Base-by-base conservation (phyloP, 2,329 filamentous ascomycete species). In the Alternaria sp. region DNA sequence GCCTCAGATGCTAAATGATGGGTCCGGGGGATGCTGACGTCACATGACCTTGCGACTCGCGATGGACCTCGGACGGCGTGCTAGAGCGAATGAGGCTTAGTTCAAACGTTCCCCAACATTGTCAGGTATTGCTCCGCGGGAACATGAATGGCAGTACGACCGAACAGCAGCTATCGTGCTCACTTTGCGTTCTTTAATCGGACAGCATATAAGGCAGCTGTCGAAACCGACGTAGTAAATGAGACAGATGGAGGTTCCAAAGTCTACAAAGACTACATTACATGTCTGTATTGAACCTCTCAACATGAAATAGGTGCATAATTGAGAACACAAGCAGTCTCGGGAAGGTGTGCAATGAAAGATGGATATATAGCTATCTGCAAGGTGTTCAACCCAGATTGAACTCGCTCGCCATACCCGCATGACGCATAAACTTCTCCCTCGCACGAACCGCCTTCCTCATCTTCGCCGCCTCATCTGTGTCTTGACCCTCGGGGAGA, bases 351-450 rank as follows among this genome's bases (percentile, higher is more conserved):
- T 22, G 12, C 16, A 18, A 16, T 10, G n/a, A 4, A 1, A 18
- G 30, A 36, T 12, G 22, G 20, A 10, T 34, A 38, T 4, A n/a
- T 50, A 14, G 32, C 20, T 36, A n/a, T n/a, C 4, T 32, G 14
- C 34, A 7, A 25, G 20, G 5, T 50, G 9, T 9, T 61, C 30
- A 90, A 16, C 88, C 88, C 74, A 91, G 85, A 74, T 91, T 91
- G 72, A 91, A 91, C 79, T 91, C 89, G 65, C 84, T 84, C 20
- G 87, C 86, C 61, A 82, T 83, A 67, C 83, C 81, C 80, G 85
- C 85, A 69, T 84, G 81, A 60, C 74, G 68, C 77, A 79, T 78
- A 43, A 79, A 83, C 80, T 78, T 83, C 82, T 80, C 74, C 52
- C 71, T 73, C 28, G 74, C 71, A 27, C 78, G 69, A 38, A 81